A percentile compares a stretch with the other conserved stretches of the same genome.
Conservation (phyloP, 345 rosid species). For the Salix koriyanagi region DNA sequence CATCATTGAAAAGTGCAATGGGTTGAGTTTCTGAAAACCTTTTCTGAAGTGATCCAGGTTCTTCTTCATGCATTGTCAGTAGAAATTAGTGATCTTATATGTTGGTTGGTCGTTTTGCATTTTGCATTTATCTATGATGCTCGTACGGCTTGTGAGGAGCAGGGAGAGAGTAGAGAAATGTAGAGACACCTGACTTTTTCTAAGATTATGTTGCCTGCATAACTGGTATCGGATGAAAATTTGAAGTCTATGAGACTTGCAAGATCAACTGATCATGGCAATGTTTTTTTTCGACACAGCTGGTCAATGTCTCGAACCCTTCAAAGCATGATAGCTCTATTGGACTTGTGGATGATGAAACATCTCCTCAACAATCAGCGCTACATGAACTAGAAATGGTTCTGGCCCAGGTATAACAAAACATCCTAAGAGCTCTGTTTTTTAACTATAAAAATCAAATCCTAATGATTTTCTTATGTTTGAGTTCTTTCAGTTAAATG, state of each 20-base stretch:
- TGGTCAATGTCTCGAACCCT: constrained; percentile 11
- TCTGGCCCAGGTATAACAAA: constrained; percentile 52
- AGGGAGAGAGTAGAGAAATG: background rate
- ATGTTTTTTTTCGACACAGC: constrained; percentile 24
- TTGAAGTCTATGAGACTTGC: background rate
- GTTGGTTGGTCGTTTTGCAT: background rate
- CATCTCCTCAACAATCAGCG: constrained; percentile 55
- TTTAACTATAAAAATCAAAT: background rate
- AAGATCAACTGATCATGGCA: constrained; percentile 4
- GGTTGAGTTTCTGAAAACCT: background rate
- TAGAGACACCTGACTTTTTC: background rate
- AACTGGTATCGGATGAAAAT: background rate
- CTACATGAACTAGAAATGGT: constrained; percentile 63
- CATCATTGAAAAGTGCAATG: background rate
- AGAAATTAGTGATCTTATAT: background rate
- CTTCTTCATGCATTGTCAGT: too few species aligned
- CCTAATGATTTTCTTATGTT: constrained; percentile 7
- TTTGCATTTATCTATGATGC: background rate
- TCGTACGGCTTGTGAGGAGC: background rate
- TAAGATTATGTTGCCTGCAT: too few species aligned
- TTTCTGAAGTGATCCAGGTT: background rate
- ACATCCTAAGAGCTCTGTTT: background rate
- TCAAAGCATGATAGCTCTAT: constrained; percentile 27
- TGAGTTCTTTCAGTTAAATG: constrained; percentile 43
- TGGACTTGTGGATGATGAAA: constrained; percentile 26